Base-by-base conservation (phyloP, 73 alveolate genomes). In the Paramecium caudatum region DNA sequence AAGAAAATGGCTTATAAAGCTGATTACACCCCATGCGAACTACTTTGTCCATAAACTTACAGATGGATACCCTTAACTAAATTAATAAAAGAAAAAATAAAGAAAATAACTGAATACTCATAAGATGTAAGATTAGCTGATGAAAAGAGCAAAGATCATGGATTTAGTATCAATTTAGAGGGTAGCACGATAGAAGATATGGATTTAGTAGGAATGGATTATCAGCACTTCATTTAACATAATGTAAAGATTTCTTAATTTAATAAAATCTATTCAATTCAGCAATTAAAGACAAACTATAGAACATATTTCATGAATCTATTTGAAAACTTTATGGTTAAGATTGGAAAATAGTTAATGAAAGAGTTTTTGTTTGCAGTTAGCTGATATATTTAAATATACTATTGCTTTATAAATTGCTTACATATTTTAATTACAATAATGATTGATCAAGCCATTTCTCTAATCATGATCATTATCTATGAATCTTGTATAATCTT, bases 1-100 rank as follows among this genome's bases (percentile, higher is more conserved):
- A 81, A 81, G 47, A 97, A 97, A 70, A 74, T 94, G 82, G 91
- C 70, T 19, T 97, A 97, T 82, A 97, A 97, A 82, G 97, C 95
- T 37, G 91, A 96, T 47, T 94, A 82, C 82, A 62, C 83, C 15
- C 98, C 98, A 5, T 82, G 91, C 82, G 91, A 97, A 62, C 82
- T 97, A 2, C 91, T 94, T 16, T 95, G 97, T 84, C 97, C 97
- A 12, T 80, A 50, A 78, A 94, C 97, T 1, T 93, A 91, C 78
- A 90, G 91, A 61, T 96, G 91, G 91, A 97, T 96, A 43, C 87
- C 84, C 12, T 90, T 95, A 37, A 86, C 91, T 16, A 88, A 94
- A 37, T 65, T 27, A 33, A 45, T 85, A 2, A 48, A 91, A 86
- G 90, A 82, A 1, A 46, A 61, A 34, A 62, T 47, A 10, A 55